phyloP scores from a whole-genome alignment of 2,329 filamentous ascomycete species.

The Penicillium sp. region DNA sequence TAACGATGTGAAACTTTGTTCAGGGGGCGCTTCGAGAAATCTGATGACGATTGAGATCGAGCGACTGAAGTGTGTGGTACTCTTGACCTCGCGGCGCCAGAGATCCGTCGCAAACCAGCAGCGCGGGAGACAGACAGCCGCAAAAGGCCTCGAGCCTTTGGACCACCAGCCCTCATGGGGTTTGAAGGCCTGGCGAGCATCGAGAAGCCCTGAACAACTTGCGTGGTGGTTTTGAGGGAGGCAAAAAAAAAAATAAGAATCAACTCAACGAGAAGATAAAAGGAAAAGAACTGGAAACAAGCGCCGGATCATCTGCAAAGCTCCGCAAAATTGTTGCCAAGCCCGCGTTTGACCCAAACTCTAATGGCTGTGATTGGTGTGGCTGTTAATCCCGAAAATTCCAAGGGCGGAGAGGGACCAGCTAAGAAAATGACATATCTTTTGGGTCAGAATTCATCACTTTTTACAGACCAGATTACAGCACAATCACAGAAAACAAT shows the following conservation, averaged over 20 bases:
- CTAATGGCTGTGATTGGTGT: slow-evolving; percentile 24
- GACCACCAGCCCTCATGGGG: slow-evolving; percentile 23
- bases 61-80: slow-evolving; percentile 13
- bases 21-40: background rate
- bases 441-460: no score
- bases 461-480: no score
- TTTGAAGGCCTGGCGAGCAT: slow-evolving; percentile 33
- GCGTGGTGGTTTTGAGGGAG: background rate
- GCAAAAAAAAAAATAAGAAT: background rate
- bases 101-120: slow-evolving; percentile 21
- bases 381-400: background rate
- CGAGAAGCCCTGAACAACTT: slow-evolving; percentile 12
- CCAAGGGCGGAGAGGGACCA: no score
- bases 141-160: slow-evolving; percentile 25
- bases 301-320: slow-evolving; percentile 1
- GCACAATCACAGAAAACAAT: no score
- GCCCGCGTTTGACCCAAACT: slow-evolving; percentile 22
- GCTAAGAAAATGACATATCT: no score
- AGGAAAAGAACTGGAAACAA: slow-evolving; percentile 1
- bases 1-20: background rate
- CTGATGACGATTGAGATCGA: slow-evolving; percentile 6
- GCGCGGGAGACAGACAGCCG: slow-evolving; percentile 15
- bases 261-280: slow-evolving; percentile 10
- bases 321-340: slow-evolving; percentile 27
- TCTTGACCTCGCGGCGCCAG: slow-evolving; percentile 20